phyloP scores from a whole-genome alignment of 139 green algal species.

The Microglena sp. region DNA sequence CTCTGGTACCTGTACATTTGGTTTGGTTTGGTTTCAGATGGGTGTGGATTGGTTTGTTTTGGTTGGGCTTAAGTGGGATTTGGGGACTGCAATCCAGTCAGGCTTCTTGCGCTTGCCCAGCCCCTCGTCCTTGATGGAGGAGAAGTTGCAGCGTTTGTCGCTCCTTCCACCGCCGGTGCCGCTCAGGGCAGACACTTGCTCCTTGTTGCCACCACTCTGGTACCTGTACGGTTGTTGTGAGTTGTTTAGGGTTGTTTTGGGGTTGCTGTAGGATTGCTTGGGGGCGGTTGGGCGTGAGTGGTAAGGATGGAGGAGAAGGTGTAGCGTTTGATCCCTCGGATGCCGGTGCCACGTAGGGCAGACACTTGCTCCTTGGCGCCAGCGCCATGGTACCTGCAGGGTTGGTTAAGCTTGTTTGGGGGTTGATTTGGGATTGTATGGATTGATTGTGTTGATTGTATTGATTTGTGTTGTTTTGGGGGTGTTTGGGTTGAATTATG shows the following conservation, averaged over 20 bases:
- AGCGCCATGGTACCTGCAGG: conserved; percentile 46
- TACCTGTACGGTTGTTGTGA: conserved; percentile 46
- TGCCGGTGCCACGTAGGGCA: conserved; percentile 34
- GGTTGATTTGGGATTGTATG: no score
- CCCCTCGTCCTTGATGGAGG: conserved; percentile 70
- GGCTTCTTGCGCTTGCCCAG: conserved; percentile 50
- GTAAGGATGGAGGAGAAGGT: conserved; percentile 61
- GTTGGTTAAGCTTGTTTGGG: no score
- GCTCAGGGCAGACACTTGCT: conserved; percentile 34
- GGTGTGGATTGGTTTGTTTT: no score
- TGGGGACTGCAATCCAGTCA: conserved; percentile 60
- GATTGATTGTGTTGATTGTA: no score
- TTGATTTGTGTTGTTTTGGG: no score
- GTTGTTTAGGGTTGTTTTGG: not conserved
- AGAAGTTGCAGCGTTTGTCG: conserved; percentile 56
- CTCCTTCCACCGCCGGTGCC: conserved; percentile 23
- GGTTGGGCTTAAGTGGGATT: no score
- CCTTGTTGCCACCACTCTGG: conserved; percentile 24
- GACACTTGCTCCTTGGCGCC: conserved; percentile 15
- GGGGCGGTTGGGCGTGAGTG: no score
- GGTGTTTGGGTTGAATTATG: no score
- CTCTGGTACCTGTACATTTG: conserved; percentile 52
- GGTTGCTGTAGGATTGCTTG: not conserved
- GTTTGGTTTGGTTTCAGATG: no score
- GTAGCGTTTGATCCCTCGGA: conserved; percentile 33